Conservation (phyloP, 2,329 filamentous ascomycete species). For the Chaetomium sp. region DNA sequence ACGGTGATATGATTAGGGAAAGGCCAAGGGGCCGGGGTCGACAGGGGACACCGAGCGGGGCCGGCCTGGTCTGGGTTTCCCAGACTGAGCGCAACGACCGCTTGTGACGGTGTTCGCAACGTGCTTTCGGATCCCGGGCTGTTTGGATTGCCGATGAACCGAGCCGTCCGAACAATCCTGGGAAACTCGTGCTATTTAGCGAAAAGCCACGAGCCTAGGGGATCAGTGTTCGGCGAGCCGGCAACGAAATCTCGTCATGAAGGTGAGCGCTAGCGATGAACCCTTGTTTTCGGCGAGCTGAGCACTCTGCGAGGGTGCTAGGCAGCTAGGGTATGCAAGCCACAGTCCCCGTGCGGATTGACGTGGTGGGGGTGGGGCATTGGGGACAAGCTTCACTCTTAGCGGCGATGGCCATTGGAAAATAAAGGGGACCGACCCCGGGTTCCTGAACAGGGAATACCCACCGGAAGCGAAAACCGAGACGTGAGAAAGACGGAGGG, state of each 20-base stretch:
- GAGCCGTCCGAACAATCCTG: neutral
- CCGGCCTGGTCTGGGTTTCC: neutral
- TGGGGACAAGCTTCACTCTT: neutral
- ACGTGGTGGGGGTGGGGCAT: constrained; percentile 2
- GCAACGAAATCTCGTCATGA: constrained; percentile 1
- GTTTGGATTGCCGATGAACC: neutral
- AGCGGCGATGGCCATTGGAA: neutral
- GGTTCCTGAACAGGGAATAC: constrained; percentile 7
- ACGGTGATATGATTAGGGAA: neutral
- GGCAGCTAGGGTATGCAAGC: neutral
- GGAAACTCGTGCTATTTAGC: neutral
- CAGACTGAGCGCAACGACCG: neutral
- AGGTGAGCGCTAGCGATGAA: constrained; percentile 7
- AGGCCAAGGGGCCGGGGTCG: constrained; percentile 3
- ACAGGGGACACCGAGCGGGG: neutral
- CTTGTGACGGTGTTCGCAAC: neutral
- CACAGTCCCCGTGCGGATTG: neutral
- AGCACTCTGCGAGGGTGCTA: neutral
- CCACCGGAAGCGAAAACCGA: neutral
- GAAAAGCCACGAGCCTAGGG: neutral
- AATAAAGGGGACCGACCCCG: neutral
- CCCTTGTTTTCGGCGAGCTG: neutral
- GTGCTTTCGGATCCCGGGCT: neutral
- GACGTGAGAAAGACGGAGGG: neutral
- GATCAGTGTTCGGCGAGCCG: neutral